phyloP scores from a whole-genome alignment of 164 flowering plant species.

The Vitis labrusca region DNA sequence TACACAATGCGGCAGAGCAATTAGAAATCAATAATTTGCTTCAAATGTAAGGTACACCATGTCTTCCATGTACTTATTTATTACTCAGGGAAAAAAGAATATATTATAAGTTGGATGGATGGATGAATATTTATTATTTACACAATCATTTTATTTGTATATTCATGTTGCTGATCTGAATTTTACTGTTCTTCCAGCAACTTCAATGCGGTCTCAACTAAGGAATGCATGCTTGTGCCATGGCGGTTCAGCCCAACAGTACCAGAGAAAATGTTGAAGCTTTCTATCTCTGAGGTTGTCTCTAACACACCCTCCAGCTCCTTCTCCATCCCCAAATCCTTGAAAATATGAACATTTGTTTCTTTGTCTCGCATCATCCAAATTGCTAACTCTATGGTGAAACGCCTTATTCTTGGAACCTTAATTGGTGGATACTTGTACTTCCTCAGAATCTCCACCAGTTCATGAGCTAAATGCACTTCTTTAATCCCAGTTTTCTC shows the following conservation, averaged over 20 bases:
- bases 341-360: conserved; percentile 41
- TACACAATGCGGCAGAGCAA: too few species aligned
- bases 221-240: conserved; percentile 56
- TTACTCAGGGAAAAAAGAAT: too few species aligned
- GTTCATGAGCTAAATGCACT: conserved; percentile 39
- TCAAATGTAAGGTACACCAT: too few species aligned
- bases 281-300: conserved; percentile 85
- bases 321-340: conserved; percentile 52
- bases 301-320: conserved; percentile 69
- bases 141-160: not conserved
- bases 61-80: too few species aligned
- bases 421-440: conserved; percentile 55
- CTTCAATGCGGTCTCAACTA: conserved; percentile 62
- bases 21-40: too few species aligned
- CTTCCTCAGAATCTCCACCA: conserved; percentile 55
- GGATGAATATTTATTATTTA: conserved; percentile 2
- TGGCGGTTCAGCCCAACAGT: conserved; percentile 74
- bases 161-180: not conserved
- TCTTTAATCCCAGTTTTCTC: conserved; percentile 42
- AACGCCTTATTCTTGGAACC: conserved; percentile 81
- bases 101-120: too few species aligned
- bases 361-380: conserved; percentile 78
- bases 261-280: conserved; percentile 91
- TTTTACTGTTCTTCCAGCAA: conserved; percentile 30
- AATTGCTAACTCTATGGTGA: conserved; percentile 69